Base-by-base conservation (phyloP, 176 grass and related monocot species). In the Phoenix dactylifera region DNA sequence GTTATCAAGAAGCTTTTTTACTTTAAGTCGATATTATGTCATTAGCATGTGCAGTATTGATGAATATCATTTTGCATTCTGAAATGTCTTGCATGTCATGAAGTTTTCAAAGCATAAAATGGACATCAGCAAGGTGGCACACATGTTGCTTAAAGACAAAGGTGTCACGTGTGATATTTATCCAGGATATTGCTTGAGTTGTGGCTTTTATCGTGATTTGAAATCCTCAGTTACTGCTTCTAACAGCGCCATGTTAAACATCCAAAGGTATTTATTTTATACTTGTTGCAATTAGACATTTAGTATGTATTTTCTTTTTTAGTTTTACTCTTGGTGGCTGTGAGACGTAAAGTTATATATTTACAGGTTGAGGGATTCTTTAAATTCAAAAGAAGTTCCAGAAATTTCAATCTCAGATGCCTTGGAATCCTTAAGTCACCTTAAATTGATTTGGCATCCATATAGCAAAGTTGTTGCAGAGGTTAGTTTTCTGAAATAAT, bases 381-480 rank as follows among this genome's bases (percentile, higher is more conserved):
- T 77, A 59, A 51, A 68, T 65, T 24, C 63, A 22, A 58, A 81
- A 3, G 16, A 73, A 58, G 55, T 18, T 54, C 17, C 57, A 19
- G 44, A 73, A 28, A 15, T 58, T 61, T 16, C 57, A 5, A 12
- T 93, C n/a, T 69, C 24, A 73, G 51, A 73, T 55, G 81, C 78
- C 69, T 74, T 90, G 72, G 53, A 64, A 49, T 90, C 65, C 22
- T 75, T 97, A 54, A 57, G 76, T 72, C 70, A 64, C 60, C 71
- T 90, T 56, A 79, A 74, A 83, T 87, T 68, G 59, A 18, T 88
- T 58, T 85, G 78, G 61, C 92, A 97, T 64, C 83, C 69, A 64
- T 88, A 97, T 79, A 85, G 92, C 83, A 97, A 78, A 62, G 59
- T 25, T 76, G 69, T 90, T 75, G 87, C 87, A 22, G 71, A 97